phyloP scores from a whole-genome alignment of 331 rosid species.

The Arachis monticola region DNA sequence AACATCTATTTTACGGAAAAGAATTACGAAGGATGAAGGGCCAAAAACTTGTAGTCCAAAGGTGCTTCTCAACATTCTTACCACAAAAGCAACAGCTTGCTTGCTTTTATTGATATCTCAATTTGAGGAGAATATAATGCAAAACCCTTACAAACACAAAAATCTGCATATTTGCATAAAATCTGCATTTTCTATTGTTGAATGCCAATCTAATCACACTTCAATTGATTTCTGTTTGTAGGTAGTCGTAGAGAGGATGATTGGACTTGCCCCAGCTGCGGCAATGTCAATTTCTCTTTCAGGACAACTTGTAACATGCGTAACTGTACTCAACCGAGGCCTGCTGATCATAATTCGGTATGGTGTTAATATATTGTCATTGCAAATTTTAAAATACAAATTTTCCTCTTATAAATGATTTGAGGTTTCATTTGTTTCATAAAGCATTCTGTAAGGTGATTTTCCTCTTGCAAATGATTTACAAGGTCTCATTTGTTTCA shows the following conservation, averaged over 20 bases:
- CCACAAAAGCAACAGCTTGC: background rate
- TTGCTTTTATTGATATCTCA: background rate
- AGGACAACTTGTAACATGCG: conserved; percentile 99
- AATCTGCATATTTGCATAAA: background rate
- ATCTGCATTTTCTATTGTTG: background rate
- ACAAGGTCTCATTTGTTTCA: conserved; percentile 14
- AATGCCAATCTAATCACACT: background rate
- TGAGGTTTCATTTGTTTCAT: conserved; percentile 16
- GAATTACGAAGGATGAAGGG: background rate
- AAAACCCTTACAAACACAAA: background rate
- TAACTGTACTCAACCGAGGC: conserved; percentile 98
- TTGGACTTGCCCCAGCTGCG: conserved; percentile 99
- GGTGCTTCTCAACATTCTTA: background rate
- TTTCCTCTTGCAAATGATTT: background rate
- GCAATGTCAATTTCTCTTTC: conserved; percentile 96
- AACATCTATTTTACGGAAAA: background rate
- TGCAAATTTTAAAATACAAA: background rate
- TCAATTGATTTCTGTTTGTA: conserved; percentile 42
- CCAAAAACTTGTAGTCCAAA: background rate
- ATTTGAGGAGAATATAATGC: background rate
- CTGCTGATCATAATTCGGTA: conserved; percentile 92
- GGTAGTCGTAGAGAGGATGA: conserved; percentile 99
- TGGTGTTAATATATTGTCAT: conserved; percentile 16
- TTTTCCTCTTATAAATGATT: conserved; percentile 20
- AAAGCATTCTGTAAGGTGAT: background rate